Base-by-base conservation (phyloP, 768 basidiomycete genomes). In the Boletus sensibilis region DNA sequence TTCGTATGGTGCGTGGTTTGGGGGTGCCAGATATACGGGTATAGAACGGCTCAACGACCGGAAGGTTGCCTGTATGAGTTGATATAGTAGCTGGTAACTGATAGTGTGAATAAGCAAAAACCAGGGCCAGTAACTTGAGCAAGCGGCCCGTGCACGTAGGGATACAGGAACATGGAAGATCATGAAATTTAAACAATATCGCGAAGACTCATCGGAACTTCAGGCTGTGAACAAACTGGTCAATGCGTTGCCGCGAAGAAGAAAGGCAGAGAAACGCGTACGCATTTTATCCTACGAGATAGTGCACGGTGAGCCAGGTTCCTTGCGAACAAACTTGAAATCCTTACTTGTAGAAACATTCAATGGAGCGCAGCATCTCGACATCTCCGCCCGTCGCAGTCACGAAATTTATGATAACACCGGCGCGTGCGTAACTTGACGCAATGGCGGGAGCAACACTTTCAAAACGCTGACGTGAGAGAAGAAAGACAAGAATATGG, bases 351-450 rank as follows among this genome's bases (percentile, higher is more conserved):
- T 96, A 98, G 77, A 94, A 96, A 81, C 94, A 96, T 79, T 98
- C 96, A 80, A 98, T 98, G 64, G 91, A 92, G 68, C 96, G 84
- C 59, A 98, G 78, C 94, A 98, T 97, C 77, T 98, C 96, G 53
- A 98, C 95, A 71, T 98, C 96, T 40, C 94, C 95, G 31, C 95
- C 94, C 14, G 94, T 94, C 52, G 95, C 96, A 54, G 95, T 97
- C 59, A 98, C 95, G 65, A 98, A 94, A 72, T 96, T 98, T 68
- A 99, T 82, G 57, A 97, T 82, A 51, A 98, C 90, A 29, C 96
- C 97, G 53, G 93, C 89, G 50, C 93, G 87, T 39, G 87, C 82
- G 69, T 92, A 89, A 72, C 78, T 75, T 46, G 90, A 83, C n/a
- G 92, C 87, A 64, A 92, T 87, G 51, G 94, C 93, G 52, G 92